These are phyloP conservation scores for Sporobolomyces pararoseus DNA, from an alignment of 768 basidiomycete genomes.

Conservation along the genomic window DNA sequence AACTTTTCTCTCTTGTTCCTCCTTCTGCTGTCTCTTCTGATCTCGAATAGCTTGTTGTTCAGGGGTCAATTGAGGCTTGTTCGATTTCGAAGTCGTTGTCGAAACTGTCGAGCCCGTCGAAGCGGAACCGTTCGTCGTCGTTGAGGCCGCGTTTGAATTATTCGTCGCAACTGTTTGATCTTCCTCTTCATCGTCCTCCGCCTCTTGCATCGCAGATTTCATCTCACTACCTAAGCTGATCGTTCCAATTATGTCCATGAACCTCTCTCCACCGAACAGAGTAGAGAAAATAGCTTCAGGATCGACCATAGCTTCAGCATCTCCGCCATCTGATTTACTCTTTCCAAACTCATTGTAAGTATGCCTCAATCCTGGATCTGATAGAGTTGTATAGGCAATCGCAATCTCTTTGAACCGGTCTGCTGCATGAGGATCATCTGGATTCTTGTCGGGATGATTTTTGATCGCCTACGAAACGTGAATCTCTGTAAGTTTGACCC, in stretches of 20 bases:
- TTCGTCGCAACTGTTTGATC: conserved; percentile 2
- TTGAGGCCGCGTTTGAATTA: too few relatives aligned
- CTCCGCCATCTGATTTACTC: conserved; percentile 67
- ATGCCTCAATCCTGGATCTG: conserved; percentile 55
- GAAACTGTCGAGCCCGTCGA: neutral
- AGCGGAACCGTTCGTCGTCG: neutral
- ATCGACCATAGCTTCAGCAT: conserved; percentile 82
- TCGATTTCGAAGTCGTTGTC: neutral
- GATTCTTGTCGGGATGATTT: conserved; percentile 73
- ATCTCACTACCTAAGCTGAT: conserved; percentile 85
- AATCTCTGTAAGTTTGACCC: conserved; percentile 49
- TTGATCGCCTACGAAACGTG: conserved; percentile 81
- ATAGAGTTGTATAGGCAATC: conserved; percentile 57
- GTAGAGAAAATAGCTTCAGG: conserved; percentile 60
- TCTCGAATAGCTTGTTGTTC: conserved; percentile 63
- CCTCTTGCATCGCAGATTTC: conserved; percentile 87
- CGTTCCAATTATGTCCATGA: conserved; percentile 74
- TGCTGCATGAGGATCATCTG: conserved; percentile 75
- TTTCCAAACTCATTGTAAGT: conserved; percentile 77
- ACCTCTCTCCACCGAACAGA: conserved; percentile 65
- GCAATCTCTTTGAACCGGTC: conserved; percentile 66
- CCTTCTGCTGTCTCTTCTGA: conserved; percentile 49
- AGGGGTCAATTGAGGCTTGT: conserved; percentile 47
- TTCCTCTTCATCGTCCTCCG: conserved; percentile 57
- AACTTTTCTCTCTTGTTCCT: conserved; percentile 50